Percentiles rank a stretch among this genome's conserved stretches.
phyloP scores from a whole-genome alignment of 768 basidiomycete genomes.

The Stropharia rugosoannulata region DNA sequence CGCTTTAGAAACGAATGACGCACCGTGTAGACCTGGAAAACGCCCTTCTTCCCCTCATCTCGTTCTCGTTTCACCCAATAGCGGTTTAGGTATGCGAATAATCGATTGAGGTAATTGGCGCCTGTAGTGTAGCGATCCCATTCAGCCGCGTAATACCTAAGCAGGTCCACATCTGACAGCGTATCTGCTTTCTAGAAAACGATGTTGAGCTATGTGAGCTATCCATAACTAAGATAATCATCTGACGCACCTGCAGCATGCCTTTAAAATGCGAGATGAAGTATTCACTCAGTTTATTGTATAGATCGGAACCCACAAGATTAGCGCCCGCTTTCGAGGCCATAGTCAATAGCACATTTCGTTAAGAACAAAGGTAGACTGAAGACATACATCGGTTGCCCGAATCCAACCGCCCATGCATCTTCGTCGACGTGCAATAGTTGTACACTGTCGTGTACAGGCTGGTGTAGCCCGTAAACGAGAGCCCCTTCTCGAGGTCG shows the following conservation, averaged over 20 bases:
- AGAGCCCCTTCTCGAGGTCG: constrained; percentile 79
- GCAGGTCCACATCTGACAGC: constrained; percentile 85
- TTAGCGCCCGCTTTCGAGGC: constrained; percentile 77
- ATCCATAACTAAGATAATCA: background rate
- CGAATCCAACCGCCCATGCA: constrained; percentile 55
- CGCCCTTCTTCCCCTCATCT: constrained; percentile 94
- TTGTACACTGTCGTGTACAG: constrained; percentile 94
- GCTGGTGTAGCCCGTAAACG: constrained; percentile 71
- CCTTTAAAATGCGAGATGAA: constrained; percentile 82
- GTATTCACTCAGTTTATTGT: constrained; percentile 90
- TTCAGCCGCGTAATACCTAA: constrained; percentile 89
- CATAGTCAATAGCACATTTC: constrained; percentile 30
- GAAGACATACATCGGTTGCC: constrained; percentile 66
- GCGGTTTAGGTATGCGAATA: constrained; percentile 97
- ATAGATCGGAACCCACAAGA: constrained; percentile 96
- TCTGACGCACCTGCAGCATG: constrained; percentile 46
- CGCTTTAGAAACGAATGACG: constrained; percentile 23
- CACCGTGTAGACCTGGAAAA: constrained; percentile 96
- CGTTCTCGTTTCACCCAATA: constrained; percentile 99
- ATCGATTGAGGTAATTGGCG: constrained; percentile 93
- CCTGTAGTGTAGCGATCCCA: constrained; percentile 98
- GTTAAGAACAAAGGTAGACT: constrained; percentile 28
- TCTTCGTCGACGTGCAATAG: constrained; percentile 92
- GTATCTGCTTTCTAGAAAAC: constrained; percentile 67
- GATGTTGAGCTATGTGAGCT: constrained; percentile 14